Percentiles rank a stretch among this genome's conserved stretches.
Conservation (phyloP, 2,329 filamentous ascomycete genomes). For the Penicillium sp. region DNA sequence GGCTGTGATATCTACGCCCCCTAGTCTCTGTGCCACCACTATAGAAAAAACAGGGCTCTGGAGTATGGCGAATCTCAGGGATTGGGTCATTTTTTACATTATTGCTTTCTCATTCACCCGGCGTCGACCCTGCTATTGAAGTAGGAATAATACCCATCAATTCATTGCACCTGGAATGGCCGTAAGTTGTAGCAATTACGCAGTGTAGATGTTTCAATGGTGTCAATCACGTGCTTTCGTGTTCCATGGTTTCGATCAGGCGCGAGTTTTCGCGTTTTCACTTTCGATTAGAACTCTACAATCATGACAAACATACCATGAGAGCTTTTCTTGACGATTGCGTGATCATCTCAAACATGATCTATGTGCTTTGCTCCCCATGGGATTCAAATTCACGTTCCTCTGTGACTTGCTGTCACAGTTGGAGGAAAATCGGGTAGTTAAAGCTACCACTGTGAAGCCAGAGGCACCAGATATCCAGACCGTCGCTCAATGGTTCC, state of each 20-base stretch:
- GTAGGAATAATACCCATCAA: constrained; percentile 1
- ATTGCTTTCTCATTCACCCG: neutral
- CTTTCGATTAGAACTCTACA: neutral
- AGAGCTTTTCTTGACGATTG: neutral
- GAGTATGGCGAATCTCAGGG: constrained; percentile 25
- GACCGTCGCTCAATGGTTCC: constrained; percentile 64
- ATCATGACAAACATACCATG: neutral
- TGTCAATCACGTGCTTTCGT: constrained; percentile 28
- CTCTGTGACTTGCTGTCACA: constrained; percentile 69
- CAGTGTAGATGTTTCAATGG: neutral
- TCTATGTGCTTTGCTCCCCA: constrained; percentile 10
- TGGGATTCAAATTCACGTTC: constrained; percentile 55
- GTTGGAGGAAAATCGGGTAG: constrained; percentile 49
- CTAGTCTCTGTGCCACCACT: constrained; percentile 3
- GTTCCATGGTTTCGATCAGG: constrained; percentile 25
- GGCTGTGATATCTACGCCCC: neutral
- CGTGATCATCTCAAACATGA: neutral
- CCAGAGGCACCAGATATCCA: constrained; percentile 34
- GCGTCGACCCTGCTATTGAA: neutral
- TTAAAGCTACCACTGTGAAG: constrained; percentile 28
- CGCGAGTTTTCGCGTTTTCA: constrained; percentile 10
- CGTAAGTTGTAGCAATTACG: neutral
- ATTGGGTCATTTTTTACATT: neutral
- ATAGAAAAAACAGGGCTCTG: constrained; percentile 21
- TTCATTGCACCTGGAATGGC: neutral